Evolutionary conservation across 2,329 filamentous ascomycete species (phyloP).

Genomic region (Ophiostoma sp.): DNA sequence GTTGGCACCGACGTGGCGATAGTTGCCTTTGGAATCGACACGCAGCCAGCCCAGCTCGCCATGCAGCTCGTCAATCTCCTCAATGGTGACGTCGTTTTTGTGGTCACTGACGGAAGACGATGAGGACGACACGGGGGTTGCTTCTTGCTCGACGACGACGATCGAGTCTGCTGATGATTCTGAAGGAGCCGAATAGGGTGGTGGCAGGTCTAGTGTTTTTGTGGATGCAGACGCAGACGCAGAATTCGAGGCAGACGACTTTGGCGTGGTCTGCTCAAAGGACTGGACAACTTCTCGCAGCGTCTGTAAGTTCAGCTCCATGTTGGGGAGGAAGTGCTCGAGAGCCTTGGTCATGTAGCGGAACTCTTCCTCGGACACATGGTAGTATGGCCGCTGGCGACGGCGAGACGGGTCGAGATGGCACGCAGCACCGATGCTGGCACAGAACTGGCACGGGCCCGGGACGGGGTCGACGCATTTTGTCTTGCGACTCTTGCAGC

Average conservation of each 20-base stretch:
- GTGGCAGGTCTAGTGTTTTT: background rate
- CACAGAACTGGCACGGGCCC: conserved; percentile 32
- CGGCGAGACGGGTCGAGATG: conserved; percentile 32
- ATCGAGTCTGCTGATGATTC: conserved; percentile 21
- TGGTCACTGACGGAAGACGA: background rate
- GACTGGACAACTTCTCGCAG: conserved; percentile 27
- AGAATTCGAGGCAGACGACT: background rate
- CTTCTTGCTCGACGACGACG: conserved; percentile 18
- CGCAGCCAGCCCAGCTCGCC: conserved; percentile 29
- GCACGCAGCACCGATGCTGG: conserved; percentile 30
- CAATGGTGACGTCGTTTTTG: conserved; percentile 23
- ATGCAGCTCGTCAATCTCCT: conserved; percentile 29
- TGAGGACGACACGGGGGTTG: conserved; percentile 12
- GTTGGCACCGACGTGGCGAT: conserved; percentile 29
- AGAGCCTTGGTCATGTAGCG: conserved; percentile 32
- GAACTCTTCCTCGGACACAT: conserved; percentile 33
- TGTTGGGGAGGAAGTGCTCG: conserved; percentile 31
- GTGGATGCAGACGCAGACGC: background rate
- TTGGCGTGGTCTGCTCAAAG: conserved; percentile 17
- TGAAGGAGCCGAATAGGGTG: conserved; percentile 10
- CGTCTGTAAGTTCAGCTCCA: conserved; percentile 29
- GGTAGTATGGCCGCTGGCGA: conserved; percentile 32
- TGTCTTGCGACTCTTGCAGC: conserved; percentile 33
- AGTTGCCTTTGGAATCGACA: conserved; percentile 28
- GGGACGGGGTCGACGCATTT: conserved; percentile 31